Base-by-base conservation (phyloP, 192 early-diverging fungal genomes). In the Linderina pennispora region DNA sequence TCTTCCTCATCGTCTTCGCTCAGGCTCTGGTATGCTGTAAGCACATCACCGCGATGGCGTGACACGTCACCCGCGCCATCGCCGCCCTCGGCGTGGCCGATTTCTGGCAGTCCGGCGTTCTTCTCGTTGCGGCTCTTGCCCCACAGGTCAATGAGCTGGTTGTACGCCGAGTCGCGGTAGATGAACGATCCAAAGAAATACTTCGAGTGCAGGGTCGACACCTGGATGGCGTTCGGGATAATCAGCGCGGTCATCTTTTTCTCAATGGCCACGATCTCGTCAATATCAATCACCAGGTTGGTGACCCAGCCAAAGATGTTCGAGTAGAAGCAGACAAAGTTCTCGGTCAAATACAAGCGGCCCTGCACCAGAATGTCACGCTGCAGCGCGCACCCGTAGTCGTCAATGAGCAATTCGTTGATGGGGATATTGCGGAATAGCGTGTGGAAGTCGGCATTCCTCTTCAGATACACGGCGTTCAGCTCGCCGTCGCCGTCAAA, bases 291-390 rank as follows among this genome's bases (percentile, higher is more conserved):
- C 1, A 88, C 75, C 39, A 90, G 50, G 49, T 76, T 86, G 3
- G 87, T 88, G 3, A 88, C 83, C 82, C 89, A 91, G 24, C 91
- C 91, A 75, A 94, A 89, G 48, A 94, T 89, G 49, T 89, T 90
- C 28, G 86, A 82, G 65, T 90, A 81, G 59, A 94, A 94, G 58
- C 85, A 87, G 28, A 91, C 61, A 60, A 84, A 69, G 53, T 77
- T 82, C 47, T 88, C 79, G 3, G 90, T 91, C 55, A 90, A 67
- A 53, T 89, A 92, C 37, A 94, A 55, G 31, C 86, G 73, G 8
- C 91, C 91, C 38, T 94, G 91, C 14, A 88, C 79, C 4, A 94
- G 67, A 32, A 94, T 91, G 37, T 94, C 91, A 38, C 88, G 87
- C 65, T 94, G 89, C 39, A 89, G 62, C 2, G 91, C 91, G 43